These are phyloP conservation scores for Oemleria cerasiformis DNA, from an alignment of 306 rosid genomes.

Conservation along the genomic window DNA sequence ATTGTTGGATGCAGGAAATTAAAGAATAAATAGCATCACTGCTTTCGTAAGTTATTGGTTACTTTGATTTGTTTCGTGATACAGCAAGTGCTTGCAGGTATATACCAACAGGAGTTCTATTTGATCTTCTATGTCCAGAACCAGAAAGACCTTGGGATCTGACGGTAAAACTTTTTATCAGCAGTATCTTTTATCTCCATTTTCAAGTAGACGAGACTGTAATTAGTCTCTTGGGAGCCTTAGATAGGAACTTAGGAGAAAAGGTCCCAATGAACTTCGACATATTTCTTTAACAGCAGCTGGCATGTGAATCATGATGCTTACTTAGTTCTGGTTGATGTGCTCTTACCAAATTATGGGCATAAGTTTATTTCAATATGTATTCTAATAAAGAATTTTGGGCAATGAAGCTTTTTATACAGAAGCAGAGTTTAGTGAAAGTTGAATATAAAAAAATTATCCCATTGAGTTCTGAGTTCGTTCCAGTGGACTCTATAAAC, in stretches of 20 bases:
- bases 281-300: background rate
- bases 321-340: background rate
- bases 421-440: background rate
- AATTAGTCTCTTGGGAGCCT: background rate
- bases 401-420: background rate
- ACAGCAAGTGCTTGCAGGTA: slow-evolving; percentile 45
- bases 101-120: slow-evolving; percentile 94
- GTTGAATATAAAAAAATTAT: background rate
- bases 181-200: background rate
- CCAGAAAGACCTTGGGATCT: slow-evolving; percentile 97
- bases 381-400: background rate
- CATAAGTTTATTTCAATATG: background rate
- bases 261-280: background rate
- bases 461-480: too few relatives aligned
- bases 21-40: background rate
- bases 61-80: background rate
- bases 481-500: too few relatives aligned
- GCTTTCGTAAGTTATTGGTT: background rate
- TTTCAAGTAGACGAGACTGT: slow-evolving; percentile 13
- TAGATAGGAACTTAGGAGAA: background rate
- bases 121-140: slow-evolving; percentile 82
- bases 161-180: slow-evolving; percentile 40
- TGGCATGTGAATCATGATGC: background rate
- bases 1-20: background rate
- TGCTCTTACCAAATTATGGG: background rate